Evolutionary conservation across 1,284 basidiomycete species (phyloP), one percentile per base, ranked within the genome.

Genomic region (Golubevia sp.): DNA sequence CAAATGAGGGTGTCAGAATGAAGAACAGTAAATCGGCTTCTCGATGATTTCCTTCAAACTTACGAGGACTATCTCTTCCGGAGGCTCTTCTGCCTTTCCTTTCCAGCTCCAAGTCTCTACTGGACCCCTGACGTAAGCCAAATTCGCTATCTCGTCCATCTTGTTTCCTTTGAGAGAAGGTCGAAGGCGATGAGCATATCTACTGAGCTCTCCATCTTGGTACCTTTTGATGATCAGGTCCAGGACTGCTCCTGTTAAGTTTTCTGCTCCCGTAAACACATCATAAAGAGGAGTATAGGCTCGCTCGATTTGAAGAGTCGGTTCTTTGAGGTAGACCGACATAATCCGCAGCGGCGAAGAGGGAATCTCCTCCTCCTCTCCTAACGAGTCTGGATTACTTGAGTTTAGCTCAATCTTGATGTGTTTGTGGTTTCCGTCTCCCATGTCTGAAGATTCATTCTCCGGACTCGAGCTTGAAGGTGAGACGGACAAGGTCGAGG

Each of bases 61-160:
- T 38, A 62, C 61, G 38, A 62, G 58, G 20, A 62, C 34, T 3
- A 62, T 56, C 48, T 62, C 61, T 24, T 62, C 51, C 54, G 58
- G 38, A 20, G 49, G 7, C 23, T 30, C 56, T 26, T 54, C 44
- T n/a, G n/a, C n/a, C n/a, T n/a, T n/a, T 3, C 49, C 30, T 30
- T 48, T n/a, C 26, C 38, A 44, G 38, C 18, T 52, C 61, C 61
- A 62, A 51, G 55, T 62, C 11, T 38, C 38, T 18, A 54, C 50
- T 8, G 61, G 61, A 20, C 61, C 61, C 20, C 61, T 34, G 26
- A 62, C 52, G 26, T 62, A 18, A 8, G 38, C 38, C 38, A 13
- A 13, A 18, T 44, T 44, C 13, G 18, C 18, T 8, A 44, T 18
- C 38, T 44, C 38, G 38, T 44, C 38, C 13, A 44, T 18, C 38